These are phyloP conservation scores for Flaveria trinervia DNA, from an alignment of 129 eudicot genomes.

Conservation along the genomic window DNA sequence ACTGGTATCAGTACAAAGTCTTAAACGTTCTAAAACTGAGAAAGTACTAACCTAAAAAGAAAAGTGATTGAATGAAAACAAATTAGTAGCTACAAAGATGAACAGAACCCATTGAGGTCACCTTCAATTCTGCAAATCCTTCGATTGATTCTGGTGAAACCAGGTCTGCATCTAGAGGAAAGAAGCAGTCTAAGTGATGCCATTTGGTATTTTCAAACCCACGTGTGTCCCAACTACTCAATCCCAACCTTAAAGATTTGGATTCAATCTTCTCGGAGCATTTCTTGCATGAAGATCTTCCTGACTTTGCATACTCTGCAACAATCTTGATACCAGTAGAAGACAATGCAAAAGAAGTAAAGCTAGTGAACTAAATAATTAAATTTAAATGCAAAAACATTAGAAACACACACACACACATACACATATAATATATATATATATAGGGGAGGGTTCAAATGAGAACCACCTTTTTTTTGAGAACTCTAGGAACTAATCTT, in stretches of 20 bases:
- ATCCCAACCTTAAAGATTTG: slow-evolving; percentile 59
- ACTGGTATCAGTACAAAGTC: background rate
- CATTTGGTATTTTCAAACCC: slow-evolving; percentile 82
- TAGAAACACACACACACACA: background rate
- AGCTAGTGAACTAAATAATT: background rate
- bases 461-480: no score
- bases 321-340: slow-evolving; percentile 42
- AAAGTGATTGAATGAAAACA: slow-evolving; percentile 12
- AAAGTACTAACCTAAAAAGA: background rate
- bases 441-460: no score
- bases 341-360: slow-evolving; percentile 30
- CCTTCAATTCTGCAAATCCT: slow-evolving; percentile 82
- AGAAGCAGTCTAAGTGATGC: slow-evolving; percentile 71
- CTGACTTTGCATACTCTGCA: slow-evolving; percentile 94
- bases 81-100: background rate
- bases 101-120: slow-evolving; percentile 24
- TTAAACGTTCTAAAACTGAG: background rate
- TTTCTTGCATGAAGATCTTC: slow-evolving; percentile 79
- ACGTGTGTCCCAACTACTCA: slow-evolving; percentile 53
- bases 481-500: no score
- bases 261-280: slow-evolving; percentile 55
- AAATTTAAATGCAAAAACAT: background rate
- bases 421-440: no score
- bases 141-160: slow-evolving; percentile 46
- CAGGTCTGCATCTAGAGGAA: slow-evolving; percentile 41